These are phyloP conservation scores for Thermoascus crustaceus DNA, from an alignment of 2,329 filamentous ascomycete genomes.

Conservation along the genomic window DNA sequence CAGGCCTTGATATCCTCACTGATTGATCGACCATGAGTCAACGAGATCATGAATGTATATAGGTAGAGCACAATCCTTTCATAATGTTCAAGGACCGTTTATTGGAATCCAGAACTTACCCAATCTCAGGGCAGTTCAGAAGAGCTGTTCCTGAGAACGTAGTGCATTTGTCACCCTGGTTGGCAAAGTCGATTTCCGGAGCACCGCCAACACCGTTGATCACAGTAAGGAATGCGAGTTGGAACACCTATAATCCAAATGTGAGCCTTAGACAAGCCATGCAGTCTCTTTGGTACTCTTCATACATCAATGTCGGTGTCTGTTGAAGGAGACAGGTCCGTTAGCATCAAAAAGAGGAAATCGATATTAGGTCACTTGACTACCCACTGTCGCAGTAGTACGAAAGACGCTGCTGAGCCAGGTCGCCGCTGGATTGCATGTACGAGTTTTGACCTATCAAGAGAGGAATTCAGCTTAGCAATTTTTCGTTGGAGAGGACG, in stretches of 20 bases:
- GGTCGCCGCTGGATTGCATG: slow-evolving; percentile 34
- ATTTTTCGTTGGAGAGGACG: neutral
- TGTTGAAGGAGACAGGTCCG: slow-evolving; percentile 4
- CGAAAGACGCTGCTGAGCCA: slow-evolving; percentile 48
- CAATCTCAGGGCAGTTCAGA: slow-evolving; percentile 56
- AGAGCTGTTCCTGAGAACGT: slow-evolving; percentile 51
- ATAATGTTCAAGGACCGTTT: too few species aligned
- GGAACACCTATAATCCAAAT: slow-evolving; percentile 45
- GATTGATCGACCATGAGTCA: neutral
- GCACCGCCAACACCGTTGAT: slow-evolving; percentile 45
- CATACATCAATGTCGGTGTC: slow-evolving; percentile 22
- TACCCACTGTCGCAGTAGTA: slow-evolving; percentile 52
- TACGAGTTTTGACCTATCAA: slow-evolving; percentile 53
- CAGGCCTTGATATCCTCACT: slow-evolving; percentile 48
- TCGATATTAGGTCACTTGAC: slow-evolving; percentile 9
- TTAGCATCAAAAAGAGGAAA: slow-evolving; percentile 10
- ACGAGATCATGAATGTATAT: slow-evolving; percentile 10
- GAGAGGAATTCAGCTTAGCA: neutral
- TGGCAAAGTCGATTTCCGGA: slow-evolving; percentile 56
- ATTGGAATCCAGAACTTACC: slow-evolving; percentile 44
- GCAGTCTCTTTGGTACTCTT: slow-evolving; percentile 3
- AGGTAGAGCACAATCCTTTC: too few species aligned
- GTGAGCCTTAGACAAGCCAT: slow-evolving; percentile 7
- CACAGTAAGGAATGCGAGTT: slow-evolving; percentile 54
- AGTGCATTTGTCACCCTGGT: slow-evolving; percentile 54